Percentiles rank a stretch among this genome's conserved stretches.
Conservation (phyloP, 73 alveolate species). For the Tetrahymena borealis region DNA sequence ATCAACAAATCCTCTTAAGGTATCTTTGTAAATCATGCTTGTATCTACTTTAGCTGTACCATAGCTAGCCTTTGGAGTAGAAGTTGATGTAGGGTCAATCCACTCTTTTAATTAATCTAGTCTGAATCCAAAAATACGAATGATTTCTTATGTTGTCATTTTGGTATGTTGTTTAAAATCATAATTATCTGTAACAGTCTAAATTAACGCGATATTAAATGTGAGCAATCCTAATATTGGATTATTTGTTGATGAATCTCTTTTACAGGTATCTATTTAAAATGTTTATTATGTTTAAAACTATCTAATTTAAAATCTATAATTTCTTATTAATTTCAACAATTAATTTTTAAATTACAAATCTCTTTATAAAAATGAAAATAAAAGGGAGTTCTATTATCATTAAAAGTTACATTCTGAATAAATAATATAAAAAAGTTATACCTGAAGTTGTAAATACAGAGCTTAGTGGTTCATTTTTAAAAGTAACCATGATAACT, state of each 20-base stretch:
- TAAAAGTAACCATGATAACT: neutral
- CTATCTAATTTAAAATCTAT: too few relatives aligned
- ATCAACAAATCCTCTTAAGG: neutral
- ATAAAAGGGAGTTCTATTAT: too few relatives aligned
- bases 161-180: neutral
- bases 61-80: neutral
- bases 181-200: neutral
- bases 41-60: neutral
- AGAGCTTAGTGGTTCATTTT: neutral
- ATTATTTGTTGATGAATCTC: neutral
- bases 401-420: neutral
- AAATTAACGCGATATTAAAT: neutral
- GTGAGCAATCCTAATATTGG: neutral
- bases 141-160: neutral
- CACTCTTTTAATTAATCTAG: neutral
- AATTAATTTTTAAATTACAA: too few relatives aligned
- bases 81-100: neutral
- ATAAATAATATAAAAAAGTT: neutral
- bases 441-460: neutral
- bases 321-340: too few relatives aligned
- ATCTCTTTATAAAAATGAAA: too few relatives aligned
- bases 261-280: neutral
- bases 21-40: neutral
- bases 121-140: neutral
- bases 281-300: neutral